Evolutionary conservation across 306 rosid genomes (phyloP).

Genomic region (Pachyrhizus erosus): DNA sequence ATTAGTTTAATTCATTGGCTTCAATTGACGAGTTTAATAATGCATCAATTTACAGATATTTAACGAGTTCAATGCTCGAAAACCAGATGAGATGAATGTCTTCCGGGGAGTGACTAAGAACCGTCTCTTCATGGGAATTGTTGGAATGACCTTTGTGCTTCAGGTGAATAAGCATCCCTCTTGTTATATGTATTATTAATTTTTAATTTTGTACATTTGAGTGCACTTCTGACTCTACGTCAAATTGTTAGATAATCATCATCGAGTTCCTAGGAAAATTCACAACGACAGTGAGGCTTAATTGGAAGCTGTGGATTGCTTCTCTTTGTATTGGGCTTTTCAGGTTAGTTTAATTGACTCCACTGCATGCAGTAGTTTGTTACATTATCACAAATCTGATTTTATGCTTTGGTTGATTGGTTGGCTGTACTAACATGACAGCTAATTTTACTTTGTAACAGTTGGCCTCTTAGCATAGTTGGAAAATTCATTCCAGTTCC

Average conservation of each 20-base stretch:
- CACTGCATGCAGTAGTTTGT: too few species aligned
- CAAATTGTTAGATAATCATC: conserved; percentile 68
- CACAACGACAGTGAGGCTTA: conserved; percentile 67
- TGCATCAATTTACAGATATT: conserved; percentile 67
- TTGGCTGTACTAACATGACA: background rate
- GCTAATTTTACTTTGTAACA: conserved; percentile 42
- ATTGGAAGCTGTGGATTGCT: conserved; percentile 69
- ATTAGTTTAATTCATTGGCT: conserved; percentile 5
- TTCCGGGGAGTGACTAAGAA: conserved; percentile 84
- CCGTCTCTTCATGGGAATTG: conserved; percentile 72
- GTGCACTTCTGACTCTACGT: conserved; percentile 25
- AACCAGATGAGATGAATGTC: conserved; percentile 83
- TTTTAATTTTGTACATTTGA: conserved; percentile 11
- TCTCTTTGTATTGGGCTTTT: conserved; percentile 61
- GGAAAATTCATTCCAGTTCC: conserved; percentile 92
- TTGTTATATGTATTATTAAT: background rate
- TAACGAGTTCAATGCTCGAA: conserved; percentile 93
- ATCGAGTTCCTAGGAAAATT: conserved; percentile 86
- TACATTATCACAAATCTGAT: too few species aligned
- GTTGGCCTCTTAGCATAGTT: conserved; percentile 88
- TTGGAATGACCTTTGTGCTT: conserved; percentile 75
- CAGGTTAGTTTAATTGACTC: conserved; percentile 57
- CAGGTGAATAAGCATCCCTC: conserved; percentile 59
- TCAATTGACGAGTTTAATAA: conserved; percentile 15
- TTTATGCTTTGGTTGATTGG: too few species aligned